Evolutionary conservation across 805 yeast species (phyloP).

Genomic region (Komagataella ulmi): DNA sequence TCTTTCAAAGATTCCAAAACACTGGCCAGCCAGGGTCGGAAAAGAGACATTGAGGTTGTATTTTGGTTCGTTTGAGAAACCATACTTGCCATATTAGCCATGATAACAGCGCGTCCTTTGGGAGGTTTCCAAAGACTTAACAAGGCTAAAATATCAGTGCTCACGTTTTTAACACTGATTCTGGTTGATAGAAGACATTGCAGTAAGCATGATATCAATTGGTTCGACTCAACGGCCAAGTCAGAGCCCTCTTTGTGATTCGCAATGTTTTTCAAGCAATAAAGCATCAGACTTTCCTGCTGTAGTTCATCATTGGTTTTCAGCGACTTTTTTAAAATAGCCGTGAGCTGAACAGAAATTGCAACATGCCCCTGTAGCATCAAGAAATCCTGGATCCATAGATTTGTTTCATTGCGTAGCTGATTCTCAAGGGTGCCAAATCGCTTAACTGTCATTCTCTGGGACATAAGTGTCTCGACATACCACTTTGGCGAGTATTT

Average conservation of each 20-base stretch:
- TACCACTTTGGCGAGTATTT: conserved; percentile 27
- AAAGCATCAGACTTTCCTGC: conserved; percentile 62
- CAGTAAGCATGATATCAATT: conserved; percentile 46
- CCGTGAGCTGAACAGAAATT: conserved; percentile 52
- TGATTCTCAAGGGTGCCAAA: conserved; percentile 17
- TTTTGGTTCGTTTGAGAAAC: conserved; percentile 11
- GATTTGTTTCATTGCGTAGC: conserved; percentile 3
- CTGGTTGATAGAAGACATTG: conserved; percentile 67
- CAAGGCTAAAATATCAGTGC: conserved; percentile 62
- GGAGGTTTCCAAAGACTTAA: conserved; percentile 18
- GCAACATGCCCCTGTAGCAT: conserved; percentile 73
- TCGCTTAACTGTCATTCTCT: conserved; percentile 24
- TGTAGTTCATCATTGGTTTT: conserved; percentile 40
- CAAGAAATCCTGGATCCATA: conserved; percentile 73
- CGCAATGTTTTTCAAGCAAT: conserved; percentile 64
- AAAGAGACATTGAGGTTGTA: conserved; percentile 23
- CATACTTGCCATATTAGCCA: conserved; percentile 23
- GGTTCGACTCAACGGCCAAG: conserved; percentile 30
- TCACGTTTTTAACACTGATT: conserved; percentile 61
- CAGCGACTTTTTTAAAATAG: conserved; percentile 24
- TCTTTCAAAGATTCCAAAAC: conserved; percentile 42
- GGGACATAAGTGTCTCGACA: conserved; percentile 24
- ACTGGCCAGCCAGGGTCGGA: conserved; percentile 59
- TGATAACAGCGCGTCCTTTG: conserved; percentile 15
- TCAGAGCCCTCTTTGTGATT: conserved; percentile 52